Base-by-base conservation (phyloP, 2,329 filamentous ascomycete species). In the Aspergillus cejpii region DNA sequence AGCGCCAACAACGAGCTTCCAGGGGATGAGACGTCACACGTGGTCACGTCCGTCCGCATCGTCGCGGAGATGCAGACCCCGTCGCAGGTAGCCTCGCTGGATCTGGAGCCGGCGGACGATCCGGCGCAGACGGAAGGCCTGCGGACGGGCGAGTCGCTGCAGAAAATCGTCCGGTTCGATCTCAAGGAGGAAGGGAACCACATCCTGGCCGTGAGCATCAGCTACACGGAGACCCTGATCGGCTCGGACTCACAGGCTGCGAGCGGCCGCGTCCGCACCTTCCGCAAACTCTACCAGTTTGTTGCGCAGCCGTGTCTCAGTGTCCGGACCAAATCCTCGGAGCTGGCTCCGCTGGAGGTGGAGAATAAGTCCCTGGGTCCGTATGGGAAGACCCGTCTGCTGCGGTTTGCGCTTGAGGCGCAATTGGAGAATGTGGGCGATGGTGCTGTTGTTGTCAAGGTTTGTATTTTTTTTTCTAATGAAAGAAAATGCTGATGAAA, bases 41-140 rank as follows among this genome's bases (percentile, higher is more conserved):
- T 69, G 37, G 81, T 94, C 31, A 84, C 81, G 50, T 85, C 85
- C 45, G 84, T 96, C 41, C 79, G 81, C 43, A 87, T 97, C 57
- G 80, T 86, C 44, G 92, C 90, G 0, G 90, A 96, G 68, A 94
- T 98, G 84, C 94, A 97, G 71, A 94, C 90, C 0, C 91, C 92
- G 0, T 82, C 84, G 3, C 80, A 84, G 44, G 81, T 82, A 24
- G 75, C 89, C 2, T 69, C 78, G 2, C 74, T 95, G n/a, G 70
- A 78, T 14, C 67, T 79, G 21, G 58, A 66, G 44, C 59, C 68
- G 12, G 64, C 68, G 1, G 65, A 68, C 3, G 80, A 84, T 57
- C 74, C 64, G 4, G 55, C 79, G 0, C 49, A 59, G 12, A 46
- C 56, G 8, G 60, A 65, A 2, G 65, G 61, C 3, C 50, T 67